Evolutionary conservation across 2,329 filamentous ascomycete genomes (phyloP).

Genomic region (Aspergillus tamarii): DNA sequence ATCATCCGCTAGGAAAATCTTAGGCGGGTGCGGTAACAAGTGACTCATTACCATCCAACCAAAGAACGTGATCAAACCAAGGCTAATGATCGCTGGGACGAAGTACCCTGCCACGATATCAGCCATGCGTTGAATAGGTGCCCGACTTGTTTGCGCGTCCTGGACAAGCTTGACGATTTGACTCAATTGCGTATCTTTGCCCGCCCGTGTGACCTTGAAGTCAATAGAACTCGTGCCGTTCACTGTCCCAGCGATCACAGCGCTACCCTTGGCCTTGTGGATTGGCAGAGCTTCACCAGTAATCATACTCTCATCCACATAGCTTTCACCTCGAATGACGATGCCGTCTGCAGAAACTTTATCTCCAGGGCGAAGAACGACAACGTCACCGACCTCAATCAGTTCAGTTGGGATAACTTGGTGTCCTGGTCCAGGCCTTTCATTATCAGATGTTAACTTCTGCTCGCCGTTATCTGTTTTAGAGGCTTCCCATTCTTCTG

Average conservation of each 20-base stretch:
- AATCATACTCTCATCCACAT: constrained; percentile 97
- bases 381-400: constrained; percentile 89
- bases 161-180: constrained; percentile 99
- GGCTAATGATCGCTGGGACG: constrained; percentile 81
- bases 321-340: constrained; percentile 86
- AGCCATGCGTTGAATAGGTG: constrained; percentile 90
- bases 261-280: constrained; percentile 77
- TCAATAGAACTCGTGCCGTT: constrained; percentile 91
- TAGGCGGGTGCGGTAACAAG: constrained; percentile 77
- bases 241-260: constrained; percentile 89
- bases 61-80: constrained; percentile 83
- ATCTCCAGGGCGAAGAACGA: constrained; percentile 89
- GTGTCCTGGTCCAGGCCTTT: constrained; percentile 65
- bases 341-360: constrained; percentile 94
- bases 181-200: constrained; percentile 92
- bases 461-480: constrained; percentile 18
- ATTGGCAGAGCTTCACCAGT: constrained; percentile 97
- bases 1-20: constrained; percentile 77
- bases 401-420: constrained; percentile 90
- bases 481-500: constrained; percentile 70
- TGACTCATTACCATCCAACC: constrained; percentile 96
- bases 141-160: constrained; percentile 90
- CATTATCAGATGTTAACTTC: constrained; percentile 15
- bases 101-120: constrained; percentile 93
- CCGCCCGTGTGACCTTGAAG: constrained; percentile 88